A percentile compares a stretch with the other conserved stretches of the same genome.
phyloP scores from a whole-genome alignment of 495 filamentous ascomycete species.

The Aspergillus panamensis region DNA sequence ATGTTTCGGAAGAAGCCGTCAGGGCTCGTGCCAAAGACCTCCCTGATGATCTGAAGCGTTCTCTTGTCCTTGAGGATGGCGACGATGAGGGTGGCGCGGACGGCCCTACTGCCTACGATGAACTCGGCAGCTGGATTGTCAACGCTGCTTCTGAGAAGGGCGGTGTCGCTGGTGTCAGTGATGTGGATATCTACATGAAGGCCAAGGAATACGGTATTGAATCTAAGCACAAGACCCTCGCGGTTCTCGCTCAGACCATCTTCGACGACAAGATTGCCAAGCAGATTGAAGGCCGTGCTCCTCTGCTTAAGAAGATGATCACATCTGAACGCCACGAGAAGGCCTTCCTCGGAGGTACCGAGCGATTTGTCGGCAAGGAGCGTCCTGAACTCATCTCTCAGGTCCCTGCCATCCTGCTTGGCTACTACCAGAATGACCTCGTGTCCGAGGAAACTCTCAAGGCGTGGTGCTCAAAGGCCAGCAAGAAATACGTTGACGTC shows the following conservation, averaged over 20 bases:
- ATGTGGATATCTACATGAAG: constrained; percentile 91
- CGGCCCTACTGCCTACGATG: constrained; percentile 80
- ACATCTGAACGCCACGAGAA: constrained; percentile 90
- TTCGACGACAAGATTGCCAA: constrained; percentile 87
- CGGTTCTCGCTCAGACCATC: constrained; percentile 88
- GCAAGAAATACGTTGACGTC: constrained; percentile 95
- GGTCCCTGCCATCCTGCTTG: constrained; percentile 79
- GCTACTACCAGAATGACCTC: constrained; percentile 85
- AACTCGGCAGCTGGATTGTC: constrained; percentile 89
- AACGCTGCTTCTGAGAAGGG: constrained; percentile 67
- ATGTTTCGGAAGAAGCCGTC: constrained; percentile 92
- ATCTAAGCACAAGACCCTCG: constrained; percentile 86
- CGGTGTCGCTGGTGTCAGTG: constrained; percentile 69
- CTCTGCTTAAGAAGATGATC: constrained; percentile 88
- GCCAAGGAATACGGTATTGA: constrained; percentile 93
- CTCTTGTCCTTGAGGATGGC: constrained; percentile 77
- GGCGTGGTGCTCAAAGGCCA: constrained; percentile 89
- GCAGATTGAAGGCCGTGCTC: constrained; percentile 76
- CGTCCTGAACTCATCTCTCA: constrained; percentile 72
- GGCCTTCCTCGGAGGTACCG: constrained; percentile 93
- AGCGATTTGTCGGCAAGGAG: constrained; percentile 85
- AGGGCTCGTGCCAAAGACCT: constrained; percentile 88
- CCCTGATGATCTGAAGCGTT: constrained; percentile 84
- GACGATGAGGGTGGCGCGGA: constrained; percentile 78
- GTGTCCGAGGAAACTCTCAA: constrained; percentile 81